A percentile compares a stretch with the other conserved stretches of the same genome.
These are phyloP conservation scores for Colletotrichum viniferum DNA, from an alignment of 2,329 filamentous ascomycete genomes.

Conservation along the genomic window DNA sequence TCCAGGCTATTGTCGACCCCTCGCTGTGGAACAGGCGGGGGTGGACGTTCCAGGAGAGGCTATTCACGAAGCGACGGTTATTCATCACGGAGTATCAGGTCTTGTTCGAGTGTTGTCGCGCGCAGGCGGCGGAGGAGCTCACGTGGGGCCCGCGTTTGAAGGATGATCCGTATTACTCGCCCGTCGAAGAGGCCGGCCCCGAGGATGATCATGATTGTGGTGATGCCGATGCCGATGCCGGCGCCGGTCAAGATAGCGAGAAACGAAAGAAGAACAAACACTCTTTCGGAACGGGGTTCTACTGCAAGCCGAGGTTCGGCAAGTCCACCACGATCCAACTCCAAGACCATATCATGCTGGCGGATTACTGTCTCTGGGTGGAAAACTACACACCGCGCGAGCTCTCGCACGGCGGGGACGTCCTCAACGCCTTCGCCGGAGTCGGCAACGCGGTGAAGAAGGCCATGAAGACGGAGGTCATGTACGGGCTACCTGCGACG, in stretches of 20 bases:
- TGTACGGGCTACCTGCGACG: not conserved
- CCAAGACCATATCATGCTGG: constrained; percentile 22
- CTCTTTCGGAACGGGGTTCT: not conserved
- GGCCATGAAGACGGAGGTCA: not conserved
- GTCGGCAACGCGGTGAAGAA: not conserved
- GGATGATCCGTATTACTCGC: not conserved
- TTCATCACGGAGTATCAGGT: constrained; percentile 20
- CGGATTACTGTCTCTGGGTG: constrained; percentile 43
- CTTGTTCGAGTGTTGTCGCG: constrained; percentile 13
- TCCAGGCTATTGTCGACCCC: not conserved
- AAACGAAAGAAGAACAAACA: not conserved
- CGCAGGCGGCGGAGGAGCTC: constrained; percentile 3
- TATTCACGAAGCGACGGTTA: constrained; percentile 12
- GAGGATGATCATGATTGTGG: not conserved
- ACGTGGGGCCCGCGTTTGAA: not conserved
- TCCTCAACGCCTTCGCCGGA: constrained; percentile 17
- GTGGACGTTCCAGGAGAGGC: constrained; percentile 21
- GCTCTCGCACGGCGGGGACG: constrained; percentile 3
- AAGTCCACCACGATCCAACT: not conserved
- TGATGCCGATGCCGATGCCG: not conserved
- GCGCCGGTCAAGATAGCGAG: not conserved
- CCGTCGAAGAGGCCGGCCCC: not conserved
- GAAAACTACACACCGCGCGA: constrained; percentile 41
- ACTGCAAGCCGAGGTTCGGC: not conserved
- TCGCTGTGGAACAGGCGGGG: constrained; percentile 13